Evolutionary conservation across 1,284 basidiomycete species (phyloP), one percentile per base, ranked within the genome.

Genomic region (Apiotrichum veenhuisii): DNA sequence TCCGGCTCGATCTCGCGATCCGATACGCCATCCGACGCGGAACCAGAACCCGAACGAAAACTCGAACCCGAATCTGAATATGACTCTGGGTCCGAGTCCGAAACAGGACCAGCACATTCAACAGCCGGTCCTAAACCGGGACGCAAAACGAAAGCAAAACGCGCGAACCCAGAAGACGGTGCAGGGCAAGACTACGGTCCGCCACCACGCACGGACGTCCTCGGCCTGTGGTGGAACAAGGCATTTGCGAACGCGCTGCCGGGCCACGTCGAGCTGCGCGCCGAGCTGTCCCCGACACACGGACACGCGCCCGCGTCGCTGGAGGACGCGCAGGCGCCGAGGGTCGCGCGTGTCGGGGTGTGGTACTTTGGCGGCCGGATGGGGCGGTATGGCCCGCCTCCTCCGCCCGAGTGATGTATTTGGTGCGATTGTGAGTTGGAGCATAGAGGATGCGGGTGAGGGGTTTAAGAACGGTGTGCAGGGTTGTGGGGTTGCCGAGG

Each of bases 151-250:
- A n/a, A n/a, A 15, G 36, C 17, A 18, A 15, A 15, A 18, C 4
- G 14, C 8, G 7, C 36, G 36, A 11, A 9, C n/a, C 20, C 37
- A n/a, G 17, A 5, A 5, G 15, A 18, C n/a, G 22, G 14, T 27
- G 40, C 12, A n/a, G 26, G 14, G 27, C 40, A 18, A 17, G 45
- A 49, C 26, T 18, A 23, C 30, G n/a, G 36, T 17, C 18, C 2
- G 12, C 41, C 40, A 15, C 52, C 49, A 15, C 22, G 20, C 8
- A 23, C 49, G 0, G 48, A 41, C 11, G 55, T 59, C 20, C 40
- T 30, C 3, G 52, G 45, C 5, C 45, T 55, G 11, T 61, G 59
- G 59, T 63, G 58, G 58, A 63, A 63, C 50, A 15, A 48, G 9
- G 12, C 50, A 15, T 40, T 59, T 23, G 40, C 37, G 4, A n/a